Evolutionary conservation across 2,329 filamentous ascomycete genomes (phyloP), one percentile per base, ranked within the genome.

Genomic region (Aspergillus ochraceus): DNA sequence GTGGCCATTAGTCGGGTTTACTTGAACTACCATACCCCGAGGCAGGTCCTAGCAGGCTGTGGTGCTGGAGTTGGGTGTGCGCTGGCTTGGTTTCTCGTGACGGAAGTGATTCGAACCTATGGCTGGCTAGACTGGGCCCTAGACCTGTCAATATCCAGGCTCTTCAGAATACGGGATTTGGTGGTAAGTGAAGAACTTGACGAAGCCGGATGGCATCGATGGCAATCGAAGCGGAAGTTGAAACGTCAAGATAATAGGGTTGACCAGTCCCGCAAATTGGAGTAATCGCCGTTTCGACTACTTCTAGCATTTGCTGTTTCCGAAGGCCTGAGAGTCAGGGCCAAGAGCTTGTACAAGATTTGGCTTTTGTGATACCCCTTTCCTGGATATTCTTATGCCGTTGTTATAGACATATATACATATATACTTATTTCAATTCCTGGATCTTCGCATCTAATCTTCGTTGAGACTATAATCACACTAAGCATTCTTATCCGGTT

Each of bases 141-240:
- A 57, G 88, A 91, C 26, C 81, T 86, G 39, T 83, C 86, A 29
- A 67, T 90, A 4, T 84, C 86, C 3, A 84, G 85, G 70, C 83
- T 87, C 64, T 79, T 95, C 52, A 84, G 94, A 60, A 80, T 96
- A 52, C 83, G 95, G 60, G 95, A 99, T 76, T 78, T 99, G 63
- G 87, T 96, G 12, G 83, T 96, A 6, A 89, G 90, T 73, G 94
- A 98, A 77, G 94, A 98, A 76, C 77, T 97, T 67, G 89, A 89
- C 36, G 92, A 97, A 79, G 89, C 92, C 47, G 95, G 95, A 2
- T 99, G 94, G 94, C 91, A 93, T 77, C 89, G 90, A 73, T 98
- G 93, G 92, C 88, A 94, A 75, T 80, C 81, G 52, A 74, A 77
- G 57, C 77, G 78, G 60, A 76, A 73, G 54, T 66, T 70, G 64